phyloP scores from a whole-genome alignment of 2,329 filamentous ascomycete species.

The Alternaria sp. region DNA sequence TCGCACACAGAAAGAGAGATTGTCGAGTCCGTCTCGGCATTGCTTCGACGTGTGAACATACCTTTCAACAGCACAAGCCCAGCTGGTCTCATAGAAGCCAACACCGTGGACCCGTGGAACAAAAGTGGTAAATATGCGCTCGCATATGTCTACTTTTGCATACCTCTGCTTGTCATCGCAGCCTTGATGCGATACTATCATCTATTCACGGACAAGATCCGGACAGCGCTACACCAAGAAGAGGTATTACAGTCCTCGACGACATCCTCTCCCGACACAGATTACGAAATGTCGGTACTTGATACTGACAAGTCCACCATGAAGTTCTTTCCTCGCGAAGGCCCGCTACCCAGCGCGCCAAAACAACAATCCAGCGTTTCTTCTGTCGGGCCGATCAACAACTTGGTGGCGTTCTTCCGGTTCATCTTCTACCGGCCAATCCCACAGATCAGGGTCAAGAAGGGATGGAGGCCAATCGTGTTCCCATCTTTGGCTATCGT shows the following conservation, averaged over 20 bases:
- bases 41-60: slow-evolving; percentile 60
- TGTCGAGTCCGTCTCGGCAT: slow-evolving; percentile 32
- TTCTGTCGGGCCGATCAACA: slow-evolving; percentile 76
- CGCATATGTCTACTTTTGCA: slow-evolving; percentile 86
- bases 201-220: slow-evolving; percentile 91
- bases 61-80: slow-evolving; percentile 63
- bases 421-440: slow-evolving; percentile 90
- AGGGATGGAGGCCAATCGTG: slow-evolving; percentile 69
- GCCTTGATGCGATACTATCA: slow-evolving; percentile 79
- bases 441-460: slow-evolving; percentile 70
- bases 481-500: slow-evolving; percentile 82
- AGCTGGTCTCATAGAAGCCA: slow-evolving; percentile 61
- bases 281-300: slow-evolving; percentile 67
- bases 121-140: slow-evolving; percentile 84
- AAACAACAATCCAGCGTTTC: slow-evolving; percentile 73
- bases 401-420: slow-evolving; percentile 79
- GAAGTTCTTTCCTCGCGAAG: slow-evolving; percentile 76
- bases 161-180: slow-evolving; percentile 72
- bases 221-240: slow-evolving; percentile 87
- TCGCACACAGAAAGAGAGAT: slow-evolving; percentile 39
- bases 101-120: slow-evolving; percentile 75
- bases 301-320: slow-evolving; percentile 67
- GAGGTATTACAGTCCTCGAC: slow-evolving; percentile 72
- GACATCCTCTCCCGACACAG: slow-evolving; percentile 61
- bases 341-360: slow-evolving; percentile 64